Evolutionary conservation across 345 rosid species (phyloP).

Genomic region (Linum lewisii): DNA sequence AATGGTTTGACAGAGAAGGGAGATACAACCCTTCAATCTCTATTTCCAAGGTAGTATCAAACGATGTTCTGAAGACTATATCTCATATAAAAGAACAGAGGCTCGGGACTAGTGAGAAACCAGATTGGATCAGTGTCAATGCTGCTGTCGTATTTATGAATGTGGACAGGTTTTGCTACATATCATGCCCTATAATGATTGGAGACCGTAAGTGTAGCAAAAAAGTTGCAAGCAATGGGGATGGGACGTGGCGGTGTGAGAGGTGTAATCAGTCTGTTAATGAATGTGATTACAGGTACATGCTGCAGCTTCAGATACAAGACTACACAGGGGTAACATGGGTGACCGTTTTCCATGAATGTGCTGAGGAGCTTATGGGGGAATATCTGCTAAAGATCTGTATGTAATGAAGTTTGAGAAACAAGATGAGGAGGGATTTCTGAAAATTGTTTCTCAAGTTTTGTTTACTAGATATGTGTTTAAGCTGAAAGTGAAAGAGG

Average conservation of each 20-base stretch:
- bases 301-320: neutral
- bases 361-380: slow-evolving; percentile 5
- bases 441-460: neutral
- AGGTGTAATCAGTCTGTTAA: slow-evolving; percentile 1
- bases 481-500: slow-evolving; percentile 4
- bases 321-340: slow-evolving; percentile 1
- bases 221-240: neutral
- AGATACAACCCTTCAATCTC: neutral
- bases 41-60: neutral
- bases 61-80: neutral
- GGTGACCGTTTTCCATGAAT: slow-evolving; percentile 2
- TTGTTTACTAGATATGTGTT: neutral
- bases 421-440: neutral
- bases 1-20: slow-evolving; percentile 5
- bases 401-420: neutral
- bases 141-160: neutral
- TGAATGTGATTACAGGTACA: slow-evolving; percentile 2
- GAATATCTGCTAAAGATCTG: slow-evolving; percentile 3
- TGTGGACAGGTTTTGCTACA: neutral
- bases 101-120: slow-evolving; percentile 1
- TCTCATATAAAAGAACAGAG: neutral
- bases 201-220: slow-evolving; percentile 1
- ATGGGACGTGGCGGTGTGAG: slow-evolving; percentile 1
- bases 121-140: slow-evolving; percentile 1
- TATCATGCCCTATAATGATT: slow-evolving; percentile 1